phyloP scores from a whole-genome alignment of 2,329 filamentous ascomycete species.

The Penicillium digitatum region DNA sequence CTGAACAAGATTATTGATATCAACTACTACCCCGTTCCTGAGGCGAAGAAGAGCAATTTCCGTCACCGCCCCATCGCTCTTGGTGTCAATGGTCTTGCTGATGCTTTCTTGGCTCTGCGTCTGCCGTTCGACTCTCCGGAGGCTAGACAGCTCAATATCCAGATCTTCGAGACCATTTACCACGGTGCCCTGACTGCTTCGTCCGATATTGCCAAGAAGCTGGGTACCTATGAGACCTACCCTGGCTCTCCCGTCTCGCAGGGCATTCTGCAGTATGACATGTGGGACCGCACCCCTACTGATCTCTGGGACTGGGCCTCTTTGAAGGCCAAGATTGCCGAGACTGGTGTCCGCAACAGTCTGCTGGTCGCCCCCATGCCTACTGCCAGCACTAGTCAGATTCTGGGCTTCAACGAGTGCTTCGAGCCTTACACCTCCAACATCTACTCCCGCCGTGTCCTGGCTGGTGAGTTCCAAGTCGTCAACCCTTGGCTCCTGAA shows the following conservation, averaged over 20 bases:
- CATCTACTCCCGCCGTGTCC: constrained; percentile 97
- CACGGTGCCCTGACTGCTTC: constrained; percentile 90
- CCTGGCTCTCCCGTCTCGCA: constrained; percentile 90
- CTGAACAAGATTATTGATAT: constrained; percentile 97
- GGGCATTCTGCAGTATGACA: constrained; percentile 95
- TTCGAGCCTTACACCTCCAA: constrained; percentile 99
- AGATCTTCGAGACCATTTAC: constrained; percentile 99
- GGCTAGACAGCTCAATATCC: constrained; percentile 88
- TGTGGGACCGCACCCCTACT: constrained; percentile 93
- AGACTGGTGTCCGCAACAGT: constrained; percentile 93
- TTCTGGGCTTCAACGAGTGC: constrained; percentile 98
- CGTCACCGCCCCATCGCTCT: constrained; percentile 93
- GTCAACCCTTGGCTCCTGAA: constrained; percentile 99
- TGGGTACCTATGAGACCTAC: constrained; percentile 85
- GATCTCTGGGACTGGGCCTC: constrained; percentile 95
- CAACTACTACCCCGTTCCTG: constrained; percentile 96
- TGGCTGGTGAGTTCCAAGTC: constrained; percentile 98
- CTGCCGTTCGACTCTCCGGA: constrained; percentile 96
- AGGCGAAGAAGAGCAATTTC: constrained; percentile 95
- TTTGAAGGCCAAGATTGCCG: constrained; percentile 84
- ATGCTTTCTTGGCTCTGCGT: constrained; percentile 94
- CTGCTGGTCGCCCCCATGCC: constrained; percentile 95
- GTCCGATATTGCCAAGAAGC: constrained; percentile 73
- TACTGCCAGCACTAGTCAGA: constrained; percentile 94
- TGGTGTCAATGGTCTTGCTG: constrained; percentile 94